These are phyloP conservation scores for Fusarium bactridioides DNA, from an alignment of 2,329 filamentous ascomycete genomes.

Conservation along the genomic window DNA sequence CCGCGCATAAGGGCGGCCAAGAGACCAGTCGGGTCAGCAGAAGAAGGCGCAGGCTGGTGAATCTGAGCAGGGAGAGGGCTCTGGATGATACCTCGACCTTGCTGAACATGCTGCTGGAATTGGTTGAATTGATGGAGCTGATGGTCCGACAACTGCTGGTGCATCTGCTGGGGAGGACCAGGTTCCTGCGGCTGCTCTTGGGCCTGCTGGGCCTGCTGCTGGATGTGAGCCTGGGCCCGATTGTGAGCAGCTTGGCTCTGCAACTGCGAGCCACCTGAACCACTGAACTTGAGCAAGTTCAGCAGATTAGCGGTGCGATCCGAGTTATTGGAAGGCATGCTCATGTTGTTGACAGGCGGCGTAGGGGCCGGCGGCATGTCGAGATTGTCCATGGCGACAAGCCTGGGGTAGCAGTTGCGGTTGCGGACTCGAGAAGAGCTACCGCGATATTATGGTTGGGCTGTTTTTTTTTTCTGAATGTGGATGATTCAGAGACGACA, in stretches of 20 bases:
- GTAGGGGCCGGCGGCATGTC: slow-evolving; percentile 62
- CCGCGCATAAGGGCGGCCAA: slow-evolving; percentile 69
- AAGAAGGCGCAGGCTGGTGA: slow-evolving; percentile 64
- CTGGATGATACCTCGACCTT: slow-evolving; percentile 33
- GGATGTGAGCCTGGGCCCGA: slow-evolving; percentile 15
- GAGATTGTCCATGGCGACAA: slow-evolving; percentile 43
- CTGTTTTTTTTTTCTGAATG: not conserved
- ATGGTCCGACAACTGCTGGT: slow-evolving; percentile 38
- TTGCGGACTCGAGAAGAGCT: slow-evolving; percentile 36
- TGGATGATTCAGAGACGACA: slow-evolving; percentile 15
- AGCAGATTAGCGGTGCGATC: slow-evolving; percentile 65
- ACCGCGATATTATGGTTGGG: slow-evolving; percentile 16
- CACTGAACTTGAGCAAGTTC: slow-evolving; percentile 69
- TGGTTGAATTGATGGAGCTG: slow-evolving; percentile 41
- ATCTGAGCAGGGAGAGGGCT: slow-evolving; percentile 51
- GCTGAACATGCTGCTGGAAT: slow-evolving; percentile 40
- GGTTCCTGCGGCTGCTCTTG: slow-evolving; percentile 29
- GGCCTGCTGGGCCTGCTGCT: slow-evolving; percentile 29
- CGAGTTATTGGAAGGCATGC: slow-evolving; percentile 49
- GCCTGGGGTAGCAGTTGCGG: slow-evolving; percentile 31
- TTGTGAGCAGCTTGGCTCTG: slow-evolving; percentile 45
- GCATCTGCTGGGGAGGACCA: slow-evolving; percentile 31
- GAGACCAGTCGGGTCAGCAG: slow-evolving; percentile 64
- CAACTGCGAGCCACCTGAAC: slow-evolving; percentile 45
- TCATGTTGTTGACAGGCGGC: slow-evolving; percentile 52